These are phyloP conservation scores for Lentinula lateritia DNA, from an alignment of 768 basidiomycete species.

Conservation along the genomic window DNA sequence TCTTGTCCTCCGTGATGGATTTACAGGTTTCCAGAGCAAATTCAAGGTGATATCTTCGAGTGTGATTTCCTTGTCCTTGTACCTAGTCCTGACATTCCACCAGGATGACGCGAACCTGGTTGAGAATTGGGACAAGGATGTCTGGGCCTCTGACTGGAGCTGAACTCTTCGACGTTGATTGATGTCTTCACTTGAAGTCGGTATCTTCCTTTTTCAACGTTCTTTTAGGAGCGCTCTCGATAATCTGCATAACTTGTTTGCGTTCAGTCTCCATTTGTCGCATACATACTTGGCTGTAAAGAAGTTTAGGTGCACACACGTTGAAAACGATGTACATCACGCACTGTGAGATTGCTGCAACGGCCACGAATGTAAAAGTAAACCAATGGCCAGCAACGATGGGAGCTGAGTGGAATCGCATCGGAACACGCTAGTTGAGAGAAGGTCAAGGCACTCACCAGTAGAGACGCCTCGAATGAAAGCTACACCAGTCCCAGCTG, in stretches of 20 bases:
- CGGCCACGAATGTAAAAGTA: conserved; percentile 62
- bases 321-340: conserved; percentile 16
- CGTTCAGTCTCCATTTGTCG: conserved; percentile 49
- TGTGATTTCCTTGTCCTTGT: conserved; percentile 1
- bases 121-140: conserved; percentile 69
- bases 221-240: conserved; percentile 57
- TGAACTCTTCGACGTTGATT: conserved; percentile 3
- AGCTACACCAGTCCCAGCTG: conserved; percentile 74
- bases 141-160: conserved; percentile 49
- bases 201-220: conserved; percentile 37
- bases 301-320: not conserved
- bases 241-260: conserved; percentile 45
- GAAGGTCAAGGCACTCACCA: conserved; percentile 36
- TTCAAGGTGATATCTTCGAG: conserved; percentile 44
- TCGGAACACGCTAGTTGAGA: not conserved
- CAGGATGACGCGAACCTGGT: conserved; percentile 66
- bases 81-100: not conserved
- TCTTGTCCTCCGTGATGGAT: conserved; percentile 66
- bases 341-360: conserved; percentile 69
- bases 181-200: not conserved
- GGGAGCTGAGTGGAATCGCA: conserved; percentile 33
- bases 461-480: conserved; percentile 63
- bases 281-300: conserved; percentile 59
- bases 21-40: conserved; percentile 61
- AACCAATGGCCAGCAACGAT: conserved; percentile 77